These are phyloP conservation scores for Calonectria pteridis DNA, from an alignment of 2,329 filamentous ascomycete genomes.

Conservation along the genomic window DNA sequence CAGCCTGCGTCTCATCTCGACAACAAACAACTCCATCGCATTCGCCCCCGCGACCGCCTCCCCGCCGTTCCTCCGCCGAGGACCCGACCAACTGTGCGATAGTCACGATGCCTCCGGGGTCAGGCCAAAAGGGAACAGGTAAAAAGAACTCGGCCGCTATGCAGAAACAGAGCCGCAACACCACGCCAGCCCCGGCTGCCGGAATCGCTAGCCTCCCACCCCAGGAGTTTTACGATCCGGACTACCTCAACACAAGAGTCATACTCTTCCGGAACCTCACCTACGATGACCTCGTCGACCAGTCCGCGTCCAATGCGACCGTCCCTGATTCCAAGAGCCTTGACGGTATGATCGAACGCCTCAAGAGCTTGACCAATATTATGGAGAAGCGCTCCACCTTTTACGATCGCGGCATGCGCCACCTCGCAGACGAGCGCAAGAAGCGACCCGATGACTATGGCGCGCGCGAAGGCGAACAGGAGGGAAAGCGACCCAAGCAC, in stretches of 20 bases:
- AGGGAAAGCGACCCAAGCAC: constrained; percentile 72
- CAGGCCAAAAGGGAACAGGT: constrained; percentile 72
- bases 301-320: constrained; percentile 65
- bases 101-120: constrained; percentile 66
- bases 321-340: constrained; percentile 74
- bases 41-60: constrained; percentile 13
- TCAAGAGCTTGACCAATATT: constrained; percentile 74
- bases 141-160: constrained; percentile 74
- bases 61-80: constrained; percentile 11
- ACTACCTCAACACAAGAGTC: constrained; percentile 75
- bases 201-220: constrained; percentile 66
- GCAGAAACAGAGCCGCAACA: constrained; percentile 81
- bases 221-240: constrained; percentile 68
- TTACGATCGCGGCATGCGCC: constrained; percentile 80
- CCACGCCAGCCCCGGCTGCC: constrained; percentile 68
- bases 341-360: constrained; percentile 72
- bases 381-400: constrained; percentile 76
- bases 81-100: not conserved
- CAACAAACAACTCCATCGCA: constrained; percentile 22
- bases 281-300: constrained; percentile 79
- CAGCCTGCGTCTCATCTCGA: constrained; percentile 22
- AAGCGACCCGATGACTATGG: constrained; percentile 69
- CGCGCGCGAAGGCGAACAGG: constrained; percentile 62
- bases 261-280: constrained; percentile 70
- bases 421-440: constrained; percentile 75